A percentile compares a stretch with the other conserved stretches of the same genome.
Evolutionary conservation across 148 eudicot species (phyloP).

Genomic region (Rhododendron vialii): DNA sequence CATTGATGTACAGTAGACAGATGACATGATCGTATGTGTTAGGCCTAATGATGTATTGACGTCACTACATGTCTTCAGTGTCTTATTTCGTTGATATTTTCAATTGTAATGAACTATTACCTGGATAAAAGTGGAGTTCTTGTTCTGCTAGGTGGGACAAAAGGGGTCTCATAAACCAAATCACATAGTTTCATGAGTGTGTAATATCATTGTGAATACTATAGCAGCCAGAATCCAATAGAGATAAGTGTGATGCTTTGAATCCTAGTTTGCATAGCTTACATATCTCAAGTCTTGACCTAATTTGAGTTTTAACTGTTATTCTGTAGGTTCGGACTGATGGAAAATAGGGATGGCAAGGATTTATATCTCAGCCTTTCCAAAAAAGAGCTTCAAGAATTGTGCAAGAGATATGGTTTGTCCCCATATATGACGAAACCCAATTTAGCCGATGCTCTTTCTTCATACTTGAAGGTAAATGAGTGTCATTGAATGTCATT

Average conservation of each 20-base stretch:
- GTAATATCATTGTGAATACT: not conserved
- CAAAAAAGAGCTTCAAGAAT: slow-evolving; percentile 19
- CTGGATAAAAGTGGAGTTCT: not conserved
- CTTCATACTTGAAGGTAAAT: slow-evolving; percentile 41
- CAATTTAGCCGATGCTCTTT: slow-evolving; percentile 45
- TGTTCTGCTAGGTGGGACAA: not conserved
- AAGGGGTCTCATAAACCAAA: not conserved
- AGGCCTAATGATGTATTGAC: not conserved
- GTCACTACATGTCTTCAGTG: not conserved
- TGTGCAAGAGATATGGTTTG: slow-evolving; percentile 50
- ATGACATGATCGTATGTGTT: not conserved
- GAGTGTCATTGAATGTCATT: not conserved
- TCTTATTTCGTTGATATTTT: not conserved
- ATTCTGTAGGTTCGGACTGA: slow-evolving; percentile 28
- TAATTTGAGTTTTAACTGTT: slow-evolving; percentile 11
- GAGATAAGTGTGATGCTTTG: not conserved
- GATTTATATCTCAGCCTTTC: slow-evolving; percentile 37
- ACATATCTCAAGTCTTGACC: not conserved
- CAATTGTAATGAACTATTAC: not conserved
- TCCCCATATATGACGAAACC: slow-evolving; percentile 46
- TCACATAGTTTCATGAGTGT: not conserved
- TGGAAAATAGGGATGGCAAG: slow-evolving; percentile 37
- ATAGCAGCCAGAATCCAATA: not conserved
- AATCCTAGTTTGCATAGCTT: not conserved
- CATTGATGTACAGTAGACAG: not conserved